phyloP scores from a whole-genome alignment of 169 alveolate species.

The Eimeria praecox region DNA sequence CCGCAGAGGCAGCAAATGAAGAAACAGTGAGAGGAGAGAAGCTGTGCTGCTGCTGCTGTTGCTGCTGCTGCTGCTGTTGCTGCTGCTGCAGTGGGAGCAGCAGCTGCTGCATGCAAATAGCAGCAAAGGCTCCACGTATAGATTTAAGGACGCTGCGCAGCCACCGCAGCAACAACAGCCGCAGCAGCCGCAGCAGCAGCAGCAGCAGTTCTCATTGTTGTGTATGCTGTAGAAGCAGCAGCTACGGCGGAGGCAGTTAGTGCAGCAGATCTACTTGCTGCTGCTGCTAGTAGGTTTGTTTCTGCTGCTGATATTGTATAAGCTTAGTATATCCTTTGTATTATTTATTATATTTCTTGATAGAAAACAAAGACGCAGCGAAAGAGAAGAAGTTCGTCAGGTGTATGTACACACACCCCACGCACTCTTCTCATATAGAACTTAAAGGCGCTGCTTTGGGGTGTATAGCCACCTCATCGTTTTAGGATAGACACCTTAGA shows the following conservation, averaged over 20 bases:
- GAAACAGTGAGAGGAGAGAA: no score
- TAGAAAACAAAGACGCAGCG: not conserved
- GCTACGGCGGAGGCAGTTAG: not conserved
- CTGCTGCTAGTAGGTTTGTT: not conserved
- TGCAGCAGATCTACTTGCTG: not conserved
- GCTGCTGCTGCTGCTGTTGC: no score
- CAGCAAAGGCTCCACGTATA: no score
- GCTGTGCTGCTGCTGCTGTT: no score
- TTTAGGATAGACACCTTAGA: not conserved
- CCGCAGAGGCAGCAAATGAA: no score
- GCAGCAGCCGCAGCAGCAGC: not conserved
- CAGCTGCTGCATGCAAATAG: no score
- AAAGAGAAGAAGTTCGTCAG: no score
- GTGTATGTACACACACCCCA: not conserved
- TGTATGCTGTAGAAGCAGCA: not conserved
- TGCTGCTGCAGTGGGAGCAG: no score
- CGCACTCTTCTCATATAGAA: not conserved
- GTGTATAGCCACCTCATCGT: not conserved
- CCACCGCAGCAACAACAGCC: slow-evolving; percentile 1
- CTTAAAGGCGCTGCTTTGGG: not conserved
- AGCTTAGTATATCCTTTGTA: not conserved
- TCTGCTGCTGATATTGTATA: not conserved
- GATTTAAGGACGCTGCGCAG: not conserved
- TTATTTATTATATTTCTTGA: not conserved
- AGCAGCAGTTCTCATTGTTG: no score